A percentile compares a stretch with the other conserved stretches of the same genome.
phyloP scores from a whole-genome alignment of 2,329 filamentous ascomycete species.

The Tolypocladium capitatum region DNA sequence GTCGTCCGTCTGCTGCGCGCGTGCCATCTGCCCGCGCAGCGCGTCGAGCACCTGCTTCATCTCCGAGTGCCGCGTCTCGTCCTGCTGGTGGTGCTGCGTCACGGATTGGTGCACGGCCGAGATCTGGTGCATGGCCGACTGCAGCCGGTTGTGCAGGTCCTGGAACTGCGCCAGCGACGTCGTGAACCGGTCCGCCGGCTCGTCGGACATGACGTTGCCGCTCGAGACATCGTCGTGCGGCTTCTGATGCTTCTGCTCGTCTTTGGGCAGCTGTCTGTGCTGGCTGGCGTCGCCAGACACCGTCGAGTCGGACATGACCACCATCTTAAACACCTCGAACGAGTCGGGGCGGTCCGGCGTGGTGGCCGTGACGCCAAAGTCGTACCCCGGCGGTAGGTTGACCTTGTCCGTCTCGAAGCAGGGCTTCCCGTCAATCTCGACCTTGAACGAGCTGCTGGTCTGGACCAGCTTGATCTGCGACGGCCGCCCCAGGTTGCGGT shows the following conservation, averaged over 20 bases:
- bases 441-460: conserved; percentile 51
- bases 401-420: conserved; percentile 82
- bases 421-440: conserved; percentile 63
- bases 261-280: conserved; percentile 15
- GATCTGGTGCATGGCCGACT: conserved; percentile 57
- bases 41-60: conserved; percentile 33
- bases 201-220: conserved; percentile 28
- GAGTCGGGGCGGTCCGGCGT: conserved; percentile 88
- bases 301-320: conserved; percentile 47
- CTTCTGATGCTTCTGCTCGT: conserved; percentile 17
- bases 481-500: conserved; percentile 80
- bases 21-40: conserved; percentile 31
- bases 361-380: conserved; percentile 75
- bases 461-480: conserved; percentile 65
- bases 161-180: conserved; percentile 54
- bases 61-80: conserved; percentile 45
- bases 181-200: conserved; percentile 31
- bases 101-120: conserved; percentile 47
- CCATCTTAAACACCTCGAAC: conserved; percentile 83
- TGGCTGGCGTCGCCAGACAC: conserved; percentile 6
- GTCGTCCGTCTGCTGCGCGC: conserved; percentile 29
- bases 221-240: not conserved
- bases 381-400: conserved; percentile 64
- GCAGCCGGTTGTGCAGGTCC: conserved; percentile 75
- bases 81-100: conserved; percentile 32